A percentile compares a stretch with the other conserved stretches of the same genome.
Evolutionary conservation across 345 rosid species (phyloP).

Genomic region (Bruguiera sexangula): DNA sequence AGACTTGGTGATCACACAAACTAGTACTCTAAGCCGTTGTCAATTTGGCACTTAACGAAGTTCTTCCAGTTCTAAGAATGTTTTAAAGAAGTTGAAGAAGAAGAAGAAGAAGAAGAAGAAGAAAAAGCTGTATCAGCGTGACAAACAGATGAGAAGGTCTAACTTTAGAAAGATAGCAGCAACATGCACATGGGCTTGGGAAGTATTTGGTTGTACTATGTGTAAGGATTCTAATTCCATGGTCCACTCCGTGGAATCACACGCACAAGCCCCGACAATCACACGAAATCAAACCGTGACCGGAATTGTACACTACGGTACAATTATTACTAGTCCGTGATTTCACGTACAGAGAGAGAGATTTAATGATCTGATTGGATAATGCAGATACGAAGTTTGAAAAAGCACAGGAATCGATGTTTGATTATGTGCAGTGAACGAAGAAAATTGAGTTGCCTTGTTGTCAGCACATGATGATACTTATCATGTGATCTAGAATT

Average conservation of each 20-base stretch:
- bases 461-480: no score
- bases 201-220: constrained; percentile 11
- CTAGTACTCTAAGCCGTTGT: no score
- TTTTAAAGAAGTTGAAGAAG: no score
- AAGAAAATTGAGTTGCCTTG: no score
- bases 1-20: no score
- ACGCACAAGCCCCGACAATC: constrained; percentile 20
- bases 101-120: no score
- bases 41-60: no score
- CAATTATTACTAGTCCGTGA: constrained; percentile 26
- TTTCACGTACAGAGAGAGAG: constrained; percentile 26
- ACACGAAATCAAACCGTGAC: constrained; percentile 25
- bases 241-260: constrained; percentile 26
- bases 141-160: constrained; percentile 13
- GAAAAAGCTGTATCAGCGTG: background rate
- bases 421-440: no score
- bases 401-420: no score
- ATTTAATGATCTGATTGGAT: background rate
- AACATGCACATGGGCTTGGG: constrained; percentile 33
- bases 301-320: constrained; percentile 30
- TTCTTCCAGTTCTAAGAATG: no score
- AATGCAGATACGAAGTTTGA: no score
- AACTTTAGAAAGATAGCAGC: constrained; percentile 20
- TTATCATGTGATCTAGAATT: no score
- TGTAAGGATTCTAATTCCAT: constrained; percentile 1